Percentiles rank a stretch among this genome's conserved stretches.
phyloP scores from a whole-genome alignment of 2,329 filamentous ascomycete genomes.

The Metarhizium sp. region DNA sequence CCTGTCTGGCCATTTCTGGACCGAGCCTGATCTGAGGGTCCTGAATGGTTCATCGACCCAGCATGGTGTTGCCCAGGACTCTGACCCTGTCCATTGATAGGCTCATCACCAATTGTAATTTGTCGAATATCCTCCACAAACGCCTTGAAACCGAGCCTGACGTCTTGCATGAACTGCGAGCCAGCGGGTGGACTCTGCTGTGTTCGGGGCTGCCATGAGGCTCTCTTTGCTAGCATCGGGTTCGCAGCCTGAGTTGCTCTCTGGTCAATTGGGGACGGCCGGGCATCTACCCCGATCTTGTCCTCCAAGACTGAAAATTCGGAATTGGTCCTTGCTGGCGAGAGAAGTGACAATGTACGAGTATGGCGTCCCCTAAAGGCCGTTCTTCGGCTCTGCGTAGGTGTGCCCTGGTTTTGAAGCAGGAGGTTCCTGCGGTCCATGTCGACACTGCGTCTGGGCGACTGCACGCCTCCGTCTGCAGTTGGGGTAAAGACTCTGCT shows the following conservation, averaged over 20 bases:
- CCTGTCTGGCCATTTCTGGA: slow-evolving; percentile 32
- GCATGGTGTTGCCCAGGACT: slow-evolving; percentile 1
- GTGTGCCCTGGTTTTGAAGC: slow-evolving; percentile 38
- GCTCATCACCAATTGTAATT: slow-evolving; percentile 92
- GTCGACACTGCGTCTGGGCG: slow-evolving; percentile 42
- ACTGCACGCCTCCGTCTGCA: slow-evolving; percentile 22
- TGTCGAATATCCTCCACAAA: slow-evolving; percentile 94
- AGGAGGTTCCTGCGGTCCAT: slow-evolving; percentile 65
- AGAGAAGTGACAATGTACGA: slow-evolving; percentile 68
- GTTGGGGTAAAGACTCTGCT: slow-evolving; percentile 3
- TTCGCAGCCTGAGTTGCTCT: slow-evolving; percentile 25
- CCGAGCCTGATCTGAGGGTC: slow-evolving; percentile 31
- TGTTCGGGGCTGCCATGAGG: slow-evolving; percentile 48
- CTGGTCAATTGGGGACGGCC: slow-evolving; percentile 19
- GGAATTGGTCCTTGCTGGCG: slow-evolving; percentile 45
- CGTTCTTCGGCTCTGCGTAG: slow-evolving; percentile 39
- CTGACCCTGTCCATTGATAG: slow-evolving; percentile 44
- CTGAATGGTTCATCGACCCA: slow-evolving; percentile 7
- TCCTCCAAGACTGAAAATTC: slow-evolving; percentile 35
- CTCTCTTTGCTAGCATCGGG: slow-evolving; percentile 40
- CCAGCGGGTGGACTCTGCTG: slow-evolving; percentile 34
- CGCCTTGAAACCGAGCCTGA: slow-evolving; percentile 82
- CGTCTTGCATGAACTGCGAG: slow-evolving; percentile 80
- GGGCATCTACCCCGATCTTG: slow-evolving; percentile 17
- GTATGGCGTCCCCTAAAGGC: slow-evolving; percentile 61